phyloP scores from a whole-genome alignment of 2,329 filamentous ascomycete species.

The Rhinocladiella similis region DNA sequence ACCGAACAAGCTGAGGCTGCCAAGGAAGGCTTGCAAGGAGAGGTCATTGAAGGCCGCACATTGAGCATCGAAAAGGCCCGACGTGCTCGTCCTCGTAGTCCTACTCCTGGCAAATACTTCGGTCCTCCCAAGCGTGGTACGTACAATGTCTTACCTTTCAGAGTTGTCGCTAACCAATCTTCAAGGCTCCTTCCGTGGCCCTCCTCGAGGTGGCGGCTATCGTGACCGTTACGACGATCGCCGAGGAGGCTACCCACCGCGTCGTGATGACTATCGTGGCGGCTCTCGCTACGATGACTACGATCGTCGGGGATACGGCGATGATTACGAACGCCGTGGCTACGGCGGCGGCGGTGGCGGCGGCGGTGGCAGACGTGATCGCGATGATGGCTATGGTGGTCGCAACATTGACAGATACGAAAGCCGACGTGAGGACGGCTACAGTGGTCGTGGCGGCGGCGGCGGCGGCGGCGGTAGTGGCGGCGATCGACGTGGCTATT shows the following conservation, averaged over 20 bases:
- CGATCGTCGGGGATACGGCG: conserved; percentile 45
- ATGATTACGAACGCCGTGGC: conserved; percentile 45
- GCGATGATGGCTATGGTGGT: conserved; percentile 43
- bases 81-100: conserved; percentile 88
- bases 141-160: conserved; percentile 36
- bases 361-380: conserved; percentile 42
- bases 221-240: conserved; percentile 53
- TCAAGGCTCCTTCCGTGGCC: conserved; percentile 34
- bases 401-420: conserved; percentile 41
- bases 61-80: conserved; percentile 99
- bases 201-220: conserved; percentile 37
- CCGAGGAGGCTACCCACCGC: conserved; percentile 45
- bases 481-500: conserved; percentile 43
- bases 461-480: conserved; percentile 43
- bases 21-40: conserved; percentile 92
- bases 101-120: conserved; percentile 98
- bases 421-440: conserved; percentile 52
- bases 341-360: conserved; percentile 44
- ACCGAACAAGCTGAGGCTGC: conserved; percentile 94
- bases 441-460: conserved; percentile 45
- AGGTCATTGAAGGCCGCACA: conserved; percentile 91
- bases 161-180: conserved; percentile 17
- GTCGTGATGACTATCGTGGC: conserved; percentile 49
- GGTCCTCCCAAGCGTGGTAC: conserved; percentile 95
- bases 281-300: conserved; percentile 43